Conservation (phyloP, 2,329 filamentous ascomycete genomes). For the Xylariaceae sp. region DNA sequence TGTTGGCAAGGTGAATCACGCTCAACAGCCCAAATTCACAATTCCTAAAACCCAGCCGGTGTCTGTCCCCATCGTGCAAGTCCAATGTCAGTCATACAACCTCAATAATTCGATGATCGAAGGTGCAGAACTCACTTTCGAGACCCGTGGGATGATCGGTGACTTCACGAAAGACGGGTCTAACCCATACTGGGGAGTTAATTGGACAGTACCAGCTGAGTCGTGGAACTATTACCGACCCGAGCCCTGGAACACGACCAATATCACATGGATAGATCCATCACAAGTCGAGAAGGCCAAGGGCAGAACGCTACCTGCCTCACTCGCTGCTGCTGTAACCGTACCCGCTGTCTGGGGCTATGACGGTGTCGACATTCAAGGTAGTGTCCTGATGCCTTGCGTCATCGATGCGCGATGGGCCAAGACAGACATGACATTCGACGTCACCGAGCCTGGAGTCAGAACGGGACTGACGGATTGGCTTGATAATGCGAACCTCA, state of each 20-base stretch:
- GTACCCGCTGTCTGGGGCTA: neutral
- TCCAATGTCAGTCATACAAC: conserved; percentile 2
- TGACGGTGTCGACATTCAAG: neutral
- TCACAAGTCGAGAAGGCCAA: neutral
- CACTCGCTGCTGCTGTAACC: conserved; percentile 4
- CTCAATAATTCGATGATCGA: neutral
- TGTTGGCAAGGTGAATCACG: conserved; percentile 6
- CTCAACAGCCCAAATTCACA: conserved; percentile 1
- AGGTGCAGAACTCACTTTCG: neutral
- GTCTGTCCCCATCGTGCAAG: conserved; percentile 9
- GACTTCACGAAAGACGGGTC: conserved; percentile 1
- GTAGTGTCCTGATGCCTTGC: conserved; percentile 1
- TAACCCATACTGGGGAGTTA: neutral
- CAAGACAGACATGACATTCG: conserved; percentile 5
- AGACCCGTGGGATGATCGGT: conserved; percentile 3
- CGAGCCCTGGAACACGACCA: conserved; percentile 1
- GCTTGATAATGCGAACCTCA: neutral
- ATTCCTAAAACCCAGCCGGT: neutral
- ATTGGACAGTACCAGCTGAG: conserved; percentile 4
- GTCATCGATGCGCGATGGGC: conserved; percentile 13
- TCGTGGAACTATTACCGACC: conserved; percentile 2
- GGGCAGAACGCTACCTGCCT: conserved; percentile 1
- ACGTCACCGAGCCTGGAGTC: neutral
- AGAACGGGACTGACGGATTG: conserved; percentile 5
- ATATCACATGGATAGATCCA: conserved; percentile 6